Base-by-base conservation (phyloP, 495 filamentous ascomycete species). In the Aspergillus olivimuriae region DNA sequence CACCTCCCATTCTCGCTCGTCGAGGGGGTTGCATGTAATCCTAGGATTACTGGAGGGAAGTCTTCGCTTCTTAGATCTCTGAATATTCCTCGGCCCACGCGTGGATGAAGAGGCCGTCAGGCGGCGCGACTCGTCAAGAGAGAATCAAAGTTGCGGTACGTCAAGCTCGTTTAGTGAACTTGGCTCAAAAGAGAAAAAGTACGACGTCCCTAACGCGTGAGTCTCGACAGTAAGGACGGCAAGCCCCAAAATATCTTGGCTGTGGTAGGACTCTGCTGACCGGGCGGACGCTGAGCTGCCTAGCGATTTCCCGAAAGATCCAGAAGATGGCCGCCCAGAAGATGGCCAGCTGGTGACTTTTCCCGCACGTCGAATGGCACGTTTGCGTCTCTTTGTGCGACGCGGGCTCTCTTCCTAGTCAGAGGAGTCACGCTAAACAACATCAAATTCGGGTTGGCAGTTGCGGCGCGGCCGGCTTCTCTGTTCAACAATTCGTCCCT, bases 51-150 rank as follows among this genome's bases (percentile, higher is more conserved):
- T 33, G 9, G 31, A 10, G 31, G 31, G 31, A 33, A 3, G 31
- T 10, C 31, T 33, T 33, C 31, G 12, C 31, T 10, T 33, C 31
- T 33, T 33, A 33, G 31, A 33, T 33, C 31, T 33, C 31, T 33
- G 31, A 33, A 33, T 33, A 33, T 33, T 33, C 31, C 16, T 33
- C 31, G 31, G 31, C 31, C 31, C 31, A 33, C 31, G 31, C 31
- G 31, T 33, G 31, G 31, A 33, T 33, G 31, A 33, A 33, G 31
- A 15, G 31, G 31, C 31, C 31, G 31, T 33, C 31, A 33, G 31
- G 31, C 31, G 31, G 31, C 9, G 31, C 31, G 31, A 15, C 31
- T 33, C 9, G 31, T 33, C 31, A n/a, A n/a, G n/a, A n/a, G n/a
- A n/a, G n/a, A n/a, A n/a, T n/a, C n/a, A n/a, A n/a, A n/a, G n/a